Evolutionary conservation across 495 filamentous ascomycete genomes (phyloP), one percentile per base, ranked within the genome.

Genomic region (Neurospora cerealis): DNA sequence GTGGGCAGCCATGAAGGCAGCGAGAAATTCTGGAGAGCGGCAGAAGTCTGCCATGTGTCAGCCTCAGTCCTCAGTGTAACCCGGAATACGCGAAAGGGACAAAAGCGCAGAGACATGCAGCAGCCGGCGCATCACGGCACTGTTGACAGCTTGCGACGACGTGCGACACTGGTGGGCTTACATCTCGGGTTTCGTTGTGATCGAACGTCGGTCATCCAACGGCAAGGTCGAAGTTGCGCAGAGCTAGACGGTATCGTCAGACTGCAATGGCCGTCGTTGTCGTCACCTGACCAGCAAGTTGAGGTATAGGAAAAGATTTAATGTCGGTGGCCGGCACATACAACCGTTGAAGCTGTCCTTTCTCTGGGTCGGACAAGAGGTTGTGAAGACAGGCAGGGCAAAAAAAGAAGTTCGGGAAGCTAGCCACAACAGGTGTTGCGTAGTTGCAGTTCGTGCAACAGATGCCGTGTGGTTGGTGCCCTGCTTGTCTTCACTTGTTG

Each of bases 1-100:
- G n/a, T n/a, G n/a, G 7, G 77, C 72, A 73, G 80, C 78, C 82
- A 84, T 85, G 41, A 76, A 62, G 54, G 54, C 13, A 9, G 37
- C 37, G 7, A 38, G 37, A 38, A 38, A 7, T 38, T 8, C 37
- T 38, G 1, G 37, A 38, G 37, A 38, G 37, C 7, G 54, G 75
- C 69, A 76, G 54, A 73, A 71, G 0, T 40, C 11, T 36, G 72
- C 69, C 39, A 70, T 71, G 32, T 70, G 39, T 46, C 44, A 34
- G 19, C 21, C 38, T 28, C 28, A 5, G 34, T 44, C 71, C 2
- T 34, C 19, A 17, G 32, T 36, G 44, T 54, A 38, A 36, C 54
- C 42, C 10, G 40, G 19, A 54, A 37, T 11, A 34, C 24, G 42
- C 39, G 70, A 60, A 32, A 60, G 5, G 48, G 24, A 60, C 48